Conservation (phyloP, 345 rosid species). For the Arabidopsis suecica region DNA sequence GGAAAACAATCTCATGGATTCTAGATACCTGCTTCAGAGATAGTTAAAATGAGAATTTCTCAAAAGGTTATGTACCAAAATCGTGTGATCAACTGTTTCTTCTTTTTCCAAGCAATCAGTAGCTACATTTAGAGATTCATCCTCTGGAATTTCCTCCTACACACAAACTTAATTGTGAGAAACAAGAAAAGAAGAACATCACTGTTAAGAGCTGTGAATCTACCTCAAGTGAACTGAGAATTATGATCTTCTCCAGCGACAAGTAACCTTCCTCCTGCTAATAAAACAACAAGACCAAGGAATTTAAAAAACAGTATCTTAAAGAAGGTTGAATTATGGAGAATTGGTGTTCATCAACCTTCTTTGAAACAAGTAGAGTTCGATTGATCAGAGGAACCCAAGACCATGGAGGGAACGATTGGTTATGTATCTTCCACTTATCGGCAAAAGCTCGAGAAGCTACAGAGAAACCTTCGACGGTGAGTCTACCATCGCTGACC, state of each 20-base stretch:
- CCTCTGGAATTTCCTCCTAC: slow-evolving; percentile 50
- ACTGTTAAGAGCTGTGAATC: neutral
- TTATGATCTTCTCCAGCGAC: slow-evolving; percentile 60
- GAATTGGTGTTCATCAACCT: slow-evolving; percentile 41
- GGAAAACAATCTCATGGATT: neutral
- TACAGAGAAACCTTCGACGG: slow-evolving; percentile 51
- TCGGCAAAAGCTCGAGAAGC: slow-evolving; percentile 58
- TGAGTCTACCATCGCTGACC: slow-evolving; percentile 63
- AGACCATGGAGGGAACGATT: slow-evolving; percentile 59
- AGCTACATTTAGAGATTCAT: slow-evolving; percentile 39
- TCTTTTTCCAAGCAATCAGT: slow-evolving; percentile 41
- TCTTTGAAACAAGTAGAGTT: slow-evolving; percentile 44
- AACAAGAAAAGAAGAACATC: neutral
- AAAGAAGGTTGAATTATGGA: neutral
- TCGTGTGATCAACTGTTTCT: slow-evolving; percentile 58
- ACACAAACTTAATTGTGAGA: neutral
- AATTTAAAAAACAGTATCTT: neutral
- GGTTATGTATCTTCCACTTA: slow-evolving; percentile 57
- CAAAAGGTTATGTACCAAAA: slow-evolving; percentile 53
- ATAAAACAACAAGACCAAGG: neutral
- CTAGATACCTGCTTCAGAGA: slow-evolving; percentile 7
- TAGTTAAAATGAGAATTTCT: neutral
- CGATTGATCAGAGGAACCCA: slow-evolving; percentile 53
- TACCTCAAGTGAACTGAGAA: slow-evolving; percentile 54
- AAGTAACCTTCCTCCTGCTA: slow-evolving; percentile 60